These are phyloP conservation scores for Aschersonia sp. DNA, from an alignment of 2,329 filamentous ascomycete species.

Conservation along the genomic window DNA sequence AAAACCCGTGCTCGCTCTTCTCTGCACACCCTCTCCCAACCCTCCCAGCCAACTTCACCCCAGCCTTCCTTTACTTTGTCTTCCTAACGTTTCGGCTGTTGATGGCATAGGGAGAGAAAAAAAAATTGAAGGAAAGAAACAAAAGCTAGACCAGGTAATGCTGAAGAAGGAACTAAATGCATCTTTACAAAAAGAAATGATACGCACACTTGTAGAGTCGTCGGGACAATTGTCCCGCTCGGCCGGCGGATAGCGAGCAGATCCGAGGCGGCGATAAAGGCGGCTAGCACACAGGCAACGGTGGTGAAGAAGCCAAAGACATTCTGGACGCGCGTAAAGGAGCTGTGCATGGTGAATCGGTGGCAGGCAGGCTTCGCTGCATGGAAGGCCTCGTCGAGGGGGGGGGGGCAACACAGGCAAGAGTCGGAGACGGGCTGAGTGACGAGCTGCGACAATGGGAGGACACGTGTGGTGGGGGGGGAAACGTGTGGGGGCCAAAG, in stretches of 20 bases:
- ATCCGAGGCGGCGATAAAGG: constrained; percentile 68
- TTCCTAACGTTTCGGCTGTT: background rate
- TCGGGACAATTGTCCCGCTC: constrained; percentile 42
- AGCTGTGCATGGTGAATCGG: constrained; percentile 61
- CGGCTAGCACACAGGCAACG: constrained; percentile 69
- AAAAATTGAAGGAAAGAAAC: background rate
- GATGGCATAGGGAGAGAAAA: background rate
- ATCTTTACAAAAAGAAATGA: too few relatives aligned
- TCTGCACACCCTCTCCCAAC: too few relatives aligned
- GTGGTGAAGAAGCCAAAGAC: constrained; percentile 98
- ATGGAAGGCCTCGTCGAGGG: background rate
- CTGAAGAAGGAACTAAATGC: background rate
- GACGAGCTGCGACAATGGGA: too few relatives aligned
- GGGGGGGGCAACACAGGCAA: too few relatives aligned
- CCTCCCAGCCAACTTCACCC: too few relatives aligned
- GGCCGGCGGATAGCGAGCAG: constrained; percentile 56
- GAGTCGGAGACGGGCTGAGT: too few relatives aligned
- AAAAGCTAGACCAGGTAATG: too few relatives aligned
- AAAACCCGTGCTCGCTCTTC: too few relatives aligned
- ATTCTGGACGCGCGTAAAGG: constrained; percentile 72
- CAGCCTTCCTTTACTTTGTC: background rate
- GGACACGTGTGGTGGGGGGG: too few relatives aligned
- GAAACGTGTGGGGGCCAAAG: too few relatives aligned
- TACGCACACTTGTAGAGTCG: constrained; percentile 72
- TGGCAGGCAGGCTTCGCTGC: background rate